Evolutionary conservation across 768 basidiomycete species (phyloP).

Genomic region (Tephrocybe sp.): DNA sequence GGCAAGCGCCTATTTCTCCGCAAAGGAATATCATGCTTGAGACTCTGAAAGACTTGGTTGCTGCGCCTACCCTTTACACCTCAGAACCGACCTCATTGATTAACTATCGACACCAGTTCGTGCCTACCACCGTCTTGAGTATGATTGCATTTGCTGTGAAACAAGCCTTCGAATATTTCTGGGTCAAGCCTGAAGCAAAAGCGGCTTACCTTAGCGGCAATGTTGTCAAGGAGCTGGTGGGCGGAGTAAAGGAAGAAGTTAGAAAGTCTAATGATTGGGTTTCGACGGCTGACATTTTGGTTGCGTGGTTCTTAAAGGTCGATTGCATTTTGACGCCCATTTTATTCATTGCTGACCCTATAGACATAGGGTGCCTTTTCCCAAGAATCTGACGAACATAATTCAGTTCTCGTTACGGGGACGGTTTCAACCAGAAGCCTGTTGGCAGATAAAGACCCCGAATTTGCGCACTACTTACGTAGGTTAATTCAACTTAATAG

Average conservation of each 20-base stretch:
- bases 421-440: neutral
- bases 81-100: neutral
- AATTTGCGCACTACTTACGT: constrained; percentile 3
- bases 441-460: neutral
- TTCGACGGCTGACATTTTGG: constrained; percentile 5
- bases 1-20: neutral
- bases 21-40: constrained; percentile 1
- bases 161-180: neutral
- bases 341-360: neutral
- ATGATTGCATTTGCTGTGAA: neutral
- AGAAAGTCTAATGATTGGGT: neutral
- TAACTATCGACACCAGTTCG: neutral
- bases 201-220: neutral
- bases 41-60: neutral
- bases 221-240: neutral
- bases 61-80: neutral
- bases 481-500: neutral
- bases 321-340: no score
- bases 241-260: neutral
- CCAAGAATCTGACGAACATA: neutral
- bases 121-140: neutral
- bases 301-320: constrained; percentile 10
- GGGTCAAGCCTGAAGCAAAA: neutral
- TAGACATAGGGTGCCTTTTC: neutral
- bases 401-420: neutral